Evolutionary conservation across 2,329 filamentous ascomycete genomes (phyloP), one percentile per base, ranked within the genome.

Genomic region (Colletotrichum somersetense): DNA sequence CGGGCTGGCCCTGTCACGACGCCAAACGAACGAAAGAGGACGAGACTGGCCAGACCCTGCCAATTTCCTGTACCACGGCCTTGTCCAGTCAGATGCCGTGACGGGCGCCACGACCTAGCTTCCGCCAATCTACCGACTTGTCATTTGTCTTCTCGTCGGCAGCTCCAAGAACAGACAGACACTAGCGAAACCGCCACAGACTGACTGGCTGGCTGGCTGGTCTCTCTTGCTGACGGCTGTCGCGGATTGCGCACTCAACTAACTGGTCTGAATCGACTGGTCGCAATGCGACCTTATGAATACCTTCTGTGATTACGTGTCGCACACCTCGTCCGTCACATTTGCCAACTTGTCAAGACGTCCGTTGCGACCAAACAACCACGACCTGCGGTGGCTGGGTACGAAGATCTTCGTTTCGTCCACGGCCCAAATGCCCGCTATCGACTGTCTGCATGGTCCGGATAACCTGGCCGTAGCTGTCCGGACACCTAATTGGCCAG

Each of bases 361-460:
- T 52, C 67, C 44, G 53, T 57, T 50, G 48, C 53, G 61, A 55
- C 53, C 59, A 59, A 59, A 53, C 42, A 33, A 69, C 35, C 40
- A 38, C 52, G 35, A 56, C 44, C 53, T 44, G 53, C 40, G 53
- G 56, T 55, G 69, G 69, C 69, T 72, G 69, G 69, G 69, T 69
- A 26, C 23, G 66, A 63, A 61, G 66, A 72, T 72, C 69, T 59
- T 64, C 69, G 66, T 69, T 64, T 72, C 66, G 59, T 8, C 59
- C 38, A 59, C 23, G 48, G 66, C 66, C 68, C 68, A 68, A 68
- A 38, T 71, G 68, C 65, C 64, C 68, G 58, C 68, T 68, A 71
- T 63, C 68, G 68, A 71, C 68, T 62, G 57, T 67, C 69, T 72
- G 69, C 66, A 69, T 69, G 66, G 68, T 38, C 46, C 62, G 30